These are phyloP conservation scores for Micromonas commoda DNA, from an alignment of 139 green algal genomes.

Conservation along the genomic window DNA sequence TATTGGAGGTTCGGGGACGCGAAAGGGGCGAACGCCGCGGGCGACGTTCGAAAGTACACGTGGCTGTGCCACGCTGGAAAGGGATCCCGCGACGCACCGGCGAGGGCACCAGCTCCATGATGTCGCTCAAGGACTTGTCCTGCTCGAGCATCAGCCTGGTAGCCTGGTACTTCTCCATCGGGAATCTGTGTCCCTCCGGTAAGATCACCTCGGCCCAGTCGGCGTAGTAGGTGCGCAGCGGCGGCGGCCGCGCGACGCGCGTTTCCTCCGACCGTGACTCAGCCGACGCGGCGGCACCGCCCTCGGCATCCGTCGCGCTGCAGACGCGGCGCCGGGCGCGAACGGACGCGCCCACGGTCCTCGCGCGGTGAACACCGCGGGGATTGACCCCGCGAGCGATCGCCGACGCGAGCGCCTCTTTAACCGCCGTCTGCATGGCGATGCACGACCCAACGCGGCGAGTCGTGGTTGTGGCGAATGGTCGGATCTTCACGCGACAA, in stretches of 20 bases:
- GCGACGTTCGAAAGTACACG: too few species aligned
- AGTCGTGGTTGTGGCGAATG: too few species aligned
- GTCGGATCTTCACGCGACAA: too few species aligned
- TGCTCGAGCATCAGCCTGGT: slow-evolving; percentile 23
- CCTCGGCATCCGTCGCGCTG: not conserved
- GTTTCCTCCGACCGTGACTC: too few species aligned
- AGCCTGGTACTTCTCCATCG: slow-evolving; percentile 44
- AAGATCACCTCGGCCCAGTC: slow-evolving; percentile 34
- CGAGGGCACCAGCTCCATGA: slow-evolving; percentile 10
- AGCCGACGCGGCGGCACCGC: not conserved
- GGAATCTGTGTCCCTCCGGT: slow-evolving; percentile 39
- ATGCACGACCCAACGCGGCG: too few species aligned
- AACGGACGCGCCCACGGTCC: not conserved
- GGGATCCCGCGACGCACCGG: slow-evolving; percentile 8
- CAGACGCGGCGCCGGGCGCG: not conserved
- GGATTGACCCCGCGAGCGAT: not conserved
- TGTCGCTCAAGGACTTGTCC: slow-evolving; percentile 15
- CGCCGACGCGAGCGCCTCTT: too few species aligned
- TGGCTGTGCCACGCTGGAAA: not conserved
- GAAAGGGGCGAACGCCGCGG: too few species aligned
- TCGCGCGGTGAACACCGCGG: not conserved
- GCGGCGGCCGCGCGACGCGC: too few species aligned
- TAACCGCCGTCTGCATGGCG: too few species aligned
- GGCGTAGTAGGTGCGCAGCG: not conserved
- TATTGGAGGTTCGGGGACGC: too few species aligned